phyloP scores from a whole-genome alignment of 2,329 filamentous ascomycete genomes.

The Ophidiomyces ophidiicola region DNA sequence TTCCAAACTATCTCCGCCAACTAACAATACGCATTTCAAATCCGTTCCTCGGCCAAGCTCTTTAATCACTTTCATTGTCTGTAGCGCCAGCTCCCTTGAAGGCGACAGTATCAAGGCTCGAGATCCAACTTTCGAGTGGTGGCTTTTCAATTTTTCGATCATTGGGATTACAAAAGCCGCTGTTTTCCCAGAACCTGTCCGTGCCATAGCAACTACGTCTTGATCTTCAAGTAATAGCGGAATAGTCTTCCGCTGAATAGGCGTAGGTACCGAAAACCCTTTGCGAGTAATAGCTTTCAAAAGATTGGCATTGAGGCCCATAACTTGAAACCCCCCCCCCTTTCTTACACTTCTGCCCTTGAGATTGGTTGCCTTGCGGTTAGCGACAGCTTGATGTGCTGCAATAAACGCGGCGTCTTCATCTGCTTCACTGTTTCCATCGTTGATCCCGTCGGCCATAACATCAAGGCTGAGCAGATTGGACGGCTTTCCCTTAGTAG shows the following conservation, averaged over 20 bases:
- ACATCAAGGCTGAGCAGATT: conserved; percentile 37
- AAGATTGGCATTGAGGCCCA: conserved; percentile 73
- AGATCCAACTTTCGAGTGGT: conserved; percentile 75
- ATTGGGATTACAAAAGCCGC: conserved; percentile 97
- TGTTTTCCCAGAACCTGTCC: conserved; percentile 97
- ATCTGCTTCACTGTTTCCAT: conserved; percentile 42
- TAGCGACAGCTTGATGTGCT: conserved; percentile 70
- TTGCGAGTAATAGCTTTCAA: conserved; percentile 86
- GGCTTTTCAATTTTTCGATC: conserved; percentile 83
- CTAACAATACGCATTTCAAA: conserved; percentile 75
- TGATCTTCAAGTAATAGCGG: conserved; percentile 77
- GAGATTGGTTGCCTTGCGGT: conserved; percentile 68
- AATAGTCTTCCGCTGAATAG: conserved; percentile 94
- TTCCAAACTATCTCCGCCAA: conserved; percentile 89
- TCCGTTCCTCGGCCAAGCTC: conserved; percentile 85
- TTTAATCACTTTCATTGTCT: conserved; percentile 93
- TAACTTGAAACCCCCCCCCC: conserved; percentile 89
- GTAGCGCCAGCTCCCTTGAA: conserved; percentile 83
- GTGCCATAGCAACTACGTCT: conserved; percentile 97
- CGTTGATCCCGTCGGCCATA: conserved; percentile 42
- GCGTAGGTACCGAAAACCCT: conserved; percentile 90
- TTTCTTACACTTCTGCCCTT: conserved; percentile 86
- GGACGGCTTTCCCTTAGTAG: conserved; percentile 33
- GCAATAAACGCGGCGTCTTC: conserved; percentile 84
- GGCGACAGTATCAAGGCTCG: conserved; percentile 82